phyloP scores from a whole-genome alignment of 2,329 filamentous ascomycete genomes.

The Xylaria sp. region DNA sequence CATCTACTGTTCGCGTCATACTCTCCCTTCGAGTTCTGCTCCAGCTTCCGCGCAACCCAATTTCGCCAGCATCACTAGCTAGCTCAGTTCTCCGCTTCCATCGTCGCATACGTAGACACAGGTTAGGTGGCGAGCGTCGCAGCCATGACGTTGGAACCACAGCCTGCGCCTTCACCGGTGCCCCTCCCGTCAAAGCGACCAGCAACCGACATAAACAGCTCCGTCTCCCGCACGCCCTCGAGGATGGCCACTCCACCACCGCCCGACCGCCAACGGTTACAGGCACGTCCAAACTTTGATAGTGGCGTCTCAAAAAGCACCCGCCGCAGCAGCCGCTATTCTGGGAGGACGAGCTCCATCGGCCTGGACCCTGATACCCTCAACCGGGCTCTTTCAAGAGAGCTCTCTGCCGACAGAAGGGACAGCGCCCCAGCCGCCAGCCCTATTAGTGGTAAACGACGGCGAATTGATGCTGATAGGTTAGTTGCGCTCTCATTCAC shows the following conservation, averaged over 20 bases:
- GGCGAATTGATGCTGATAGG: constrained; percentile 71
- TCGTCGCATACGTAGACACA: constrained; percentile 3
- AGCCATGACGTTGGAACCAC: constrained; percentile 52
- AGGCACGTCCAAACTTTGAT: constrained; percentile 55
- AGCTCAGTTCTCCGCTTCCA: constrained; percentile 4
- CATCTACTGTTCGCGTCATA: constrained; percentile 16
- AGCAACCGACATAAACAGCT: constrained; percentile 50
- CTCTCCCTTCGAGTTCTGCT: constrained; percentile 18
- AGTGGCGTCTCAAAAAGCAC: constrained; percentile 48
- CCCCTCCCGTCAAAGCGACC: constrained; percentile 48
- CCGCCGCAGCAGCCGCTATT: constrained; percentile 50
- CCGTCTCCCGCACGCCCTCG: constrained; percentile 50
- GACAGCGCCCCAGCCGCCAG: constrained; percentile 65
- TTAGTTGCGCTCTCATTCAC: constrained; percentile 48
- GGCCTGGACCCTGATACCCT: constrained; percentile 61
- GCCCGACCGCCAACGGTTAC: constrained; percentile 56
- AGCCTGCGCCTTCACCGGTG: constrained; percentile 43
- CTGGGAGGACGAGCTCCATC: constrained; percentile 51
- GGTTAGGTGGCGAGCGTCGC: constrained; percentile 13
- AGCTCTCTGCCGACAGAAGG: constrained; percentile 61
- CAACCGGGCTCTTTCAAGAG: constrained; percentile 62
- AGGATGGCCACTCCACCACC: constrained; percentile 58
- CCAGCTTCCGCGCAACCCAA: constrained; percentile 25
- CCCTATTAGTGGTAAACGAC: constrained; percentile 67
- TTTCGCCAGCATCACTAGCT: constrained; percentile 22